phyloP scores from a whole-genome alignment of 257 asterid genomes.

The Gardenia jasminoides region DNA sequence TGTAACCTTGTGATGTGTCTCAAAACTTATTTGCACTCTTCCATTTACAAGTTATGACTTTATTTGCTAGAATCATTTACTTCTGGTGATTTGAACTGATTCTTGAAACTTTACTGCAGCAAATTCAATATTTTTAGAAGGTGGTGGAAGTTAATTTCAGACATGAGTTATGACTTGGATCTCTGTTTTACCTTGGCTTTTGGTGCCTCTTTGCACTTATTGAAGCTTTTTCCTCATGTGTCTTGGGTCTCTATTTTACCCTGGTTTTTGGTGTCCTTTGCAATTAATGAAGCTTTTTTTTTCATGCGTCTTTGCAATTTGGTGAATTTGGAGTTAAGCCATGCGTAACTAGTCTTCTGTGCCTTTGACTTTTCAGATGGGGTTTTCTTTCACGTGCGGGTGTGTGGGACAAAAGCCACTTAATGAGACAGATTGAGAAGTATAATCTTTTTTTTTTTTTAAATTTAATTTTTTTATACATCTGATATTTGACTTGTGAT shows the following conservation, averaged over 20 bases:
- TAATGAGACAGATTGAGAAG: constrained; percentile 95
- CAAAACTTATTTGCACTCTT: not conserved
- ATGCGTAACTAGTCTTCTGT: not conserved
- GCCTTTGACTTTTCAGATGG: constrained; percentile 59
- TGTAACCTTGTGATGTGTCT: not conserved
- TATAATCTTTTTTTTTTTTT: constrained; percentile 28
- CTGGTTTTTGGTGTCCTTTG: too few relatives aligned
- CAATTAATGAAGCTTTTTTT: not conserved
- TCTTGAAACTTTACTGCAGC: too few relatives aligned
- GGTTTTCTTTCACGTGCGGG: constrained; percentile 93
- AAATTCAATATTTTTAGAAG: not conserved
- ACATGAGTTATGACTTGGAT: not conserved
- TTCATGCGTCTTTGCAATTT: not conserved
- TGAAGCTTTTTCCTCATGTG: too few relatives aligned
- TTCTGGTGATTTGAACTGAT: too few relatives aligned
- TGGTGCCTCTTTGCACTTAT: not conserved
- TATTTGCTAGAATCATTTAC: not conserved
- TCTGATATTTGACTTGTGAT: constrained; percentile 1
- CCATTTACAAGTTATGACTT: not conserved
- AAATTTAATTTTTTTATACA: not conserved
- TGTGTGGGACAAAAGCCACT: constrained; percentile 93
- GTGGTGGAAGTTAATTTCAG: not conserved
- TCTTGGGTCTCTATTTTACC: too few relatives aligned
- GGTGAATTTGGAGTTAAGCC: not conserved
- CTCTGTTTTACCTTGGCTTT: not conserved